Evolutionary conservation across 345 rosid genomes (phyloP).

Genomic region (Corchorus capsularis): DNA sequence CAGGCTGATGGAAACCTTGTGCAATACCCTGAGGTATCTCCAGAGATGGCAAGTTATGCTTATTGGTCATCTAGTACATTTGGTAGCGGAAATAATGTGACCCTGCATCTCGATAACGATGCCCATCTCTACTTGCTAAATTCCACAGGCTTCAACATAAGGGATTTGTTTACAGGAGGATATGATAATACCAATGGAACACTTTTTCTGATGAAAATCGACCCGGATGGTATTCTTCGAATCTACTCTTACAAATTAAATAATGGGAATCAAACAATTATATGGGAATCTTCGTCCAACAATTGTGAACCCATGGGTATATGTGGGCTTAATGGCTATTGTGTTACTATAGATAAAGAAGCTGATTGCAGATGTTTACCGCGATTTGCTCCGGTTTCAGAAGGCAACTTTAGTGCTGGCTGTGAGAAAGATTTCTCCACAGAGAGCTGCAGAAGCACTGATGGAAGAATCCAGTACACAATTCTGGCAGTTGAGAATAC

Average conservation of each 20-base stretch:
- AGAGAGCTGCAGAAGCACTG: background rate
- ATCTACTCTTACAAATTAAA: background rate
- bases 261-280: background rate
- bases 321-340: background rate
- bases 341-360: background rate
- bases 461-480: background rate
- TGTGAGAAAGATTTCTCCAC: background rate
- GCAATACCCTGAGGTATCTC: constrained; percentile 15
- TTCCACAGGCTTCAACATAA: background rate
- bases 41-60: background rate
- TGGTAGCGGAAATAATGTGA: constrained; percentile 5
- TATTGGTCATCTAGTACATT: constrained; percentile 15
- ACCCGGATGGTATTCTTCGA: background rate
- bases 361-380: background rate
- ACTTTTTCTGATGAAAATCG: background rate
- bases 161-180: background rate
- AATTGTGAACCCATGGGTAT: constrained; percentile 3
- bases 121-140: constrained; percentile 17
- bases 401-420: background rate
- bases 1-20: constrained; percentile 25
- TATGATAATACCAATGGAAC: background rate
- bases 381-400: background rate
- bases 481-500: background rate
- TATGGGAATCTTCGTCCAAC: background rate
- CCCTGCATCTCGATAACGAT: constrained; percentile 9